phyloP scores from a whole-genome alignment of 2,329 filamentous ascomycete species.

The Fusarium irregulare region DNA sequence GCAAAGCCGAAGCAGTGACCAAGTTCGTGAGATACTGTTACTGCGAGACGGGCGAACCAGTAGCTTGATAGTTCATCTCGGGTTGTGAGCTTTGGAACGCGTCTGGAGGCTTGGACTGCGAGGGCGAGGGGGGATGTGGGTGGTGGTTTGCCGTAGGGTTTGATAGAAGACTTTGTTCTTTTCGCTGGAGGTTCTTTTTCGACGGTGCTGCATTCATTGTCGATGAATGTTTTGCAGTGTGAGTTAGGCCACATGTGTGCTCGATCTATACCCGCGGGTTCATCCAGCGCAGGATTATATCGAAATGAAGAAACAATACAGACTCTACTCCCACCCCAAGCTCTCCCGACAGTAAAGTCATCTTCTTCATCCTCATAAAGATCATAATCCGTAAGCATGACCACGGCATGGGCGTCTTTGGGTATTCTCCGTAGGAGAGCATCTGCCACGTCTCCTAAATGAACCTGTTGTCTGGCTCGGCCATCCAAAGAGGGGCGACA shows the following conservation, averaged over 20 bases:
- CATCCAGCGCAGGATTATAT: constrained; percentile 66
- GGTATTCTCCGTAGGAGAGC: constrained; percentile 65
- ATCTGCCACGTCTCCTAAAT: constrained; percentile 71
- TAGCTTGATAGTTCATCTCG: constrained; percentile 52
- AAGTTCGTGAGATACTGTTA: constrained; percentile 72
- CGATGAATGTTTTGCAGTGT: constrained; percentile 67
- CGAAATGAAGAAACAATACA: constrained; percentile 70
- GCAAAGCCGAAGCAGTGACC: constrained; percentile 75
- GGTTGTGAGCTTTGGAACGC: constrained; percentile 37
- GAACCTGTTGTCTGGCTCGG: constrained; percentile 63
- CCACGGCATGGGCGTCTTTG: constrained; percentile 66
- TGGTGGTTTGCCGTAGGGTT: not conserved
- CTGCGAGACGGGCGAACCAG: constrained; percentile 68
- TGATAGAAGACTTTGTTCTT: not conserved
- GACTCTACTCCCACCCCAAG: constrained; percentile 73
- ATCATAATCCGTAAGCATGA: constrained; percentile 70
- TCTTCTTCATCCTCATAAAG: constrained; percentile 73
- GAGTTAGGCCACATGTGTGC: constrained; percentile 72
- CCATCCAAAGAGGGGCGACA: constrained; percentile 60
- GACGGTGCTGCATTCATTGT: constrained; percentile 48
- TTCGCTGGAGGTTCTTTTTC: not conserved
- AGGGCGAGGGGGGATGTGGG: constrained; percentile 47
- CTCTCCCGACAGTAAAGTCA: constrained; percentile 73
- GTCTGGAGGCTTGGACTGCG: constrained; percentile 49
- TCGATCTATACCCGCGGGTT: constrained; percentile 53